Evolutionary conservation across 2,329 filamentous ascomycete genomes (phyloP).

Genomic region (Harringtonia lauricola): DNA sequence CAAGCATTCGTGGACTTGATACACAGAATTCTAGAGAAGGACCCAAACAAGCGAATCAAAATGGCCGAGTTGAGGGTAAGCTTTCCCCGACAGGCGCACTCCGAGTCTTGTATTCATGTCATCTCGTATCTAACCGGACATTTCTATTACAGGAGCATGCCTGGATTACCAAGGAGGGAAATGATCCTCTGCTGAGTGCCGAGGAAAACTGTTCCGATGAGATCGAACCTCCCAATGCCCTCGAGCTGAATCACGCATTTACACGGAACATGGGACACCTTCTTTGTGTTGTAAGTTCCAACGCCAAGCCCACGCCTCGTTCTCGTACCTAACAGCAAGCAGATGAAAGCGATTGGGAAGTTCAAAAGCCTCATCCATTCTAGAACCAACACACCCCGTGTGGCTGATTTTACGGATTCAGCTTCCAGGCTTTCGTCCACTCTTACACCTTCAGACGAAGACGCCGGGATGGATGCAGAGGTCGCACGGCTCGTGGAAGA

Average conservation of each 20-base stretch:
- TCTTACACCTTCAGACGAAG: neutral
- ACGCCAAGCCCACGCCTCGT: neutral
- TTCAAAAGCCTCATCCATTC: conserved; percentile 65
- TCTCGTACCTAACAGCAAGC: neutral
- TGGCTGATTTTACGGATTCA: neutral
- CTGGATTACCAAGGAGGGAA: conserved; percentile 79
- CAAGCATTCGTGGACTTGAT: conserved; percentile 67
- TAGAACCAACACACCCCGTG: conserved; percentile 3
- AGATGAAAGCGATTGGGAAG: conserved; percentile 84
- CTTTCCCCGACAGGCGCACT: no score
- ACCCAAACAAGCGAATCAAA: conserved; percentile 69
- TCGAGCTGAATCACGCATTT: conserved; percentile 83
- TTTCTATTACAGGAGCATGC: conserved; percentile 57
- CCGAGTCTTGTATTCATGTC: no score
- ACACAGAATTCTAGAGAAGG: conserved; percentile 64
- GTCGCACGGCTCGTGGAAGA: conserved; percentile 37
- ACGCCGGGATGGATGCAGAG: conserved; percentile 21
- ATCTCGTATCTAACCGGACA: neutral
- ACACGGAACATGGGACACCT: conserved; percentile 82
- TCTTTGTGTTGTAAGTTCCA: conserved; percentile 65
- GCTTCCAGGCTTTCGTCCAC: conserved; percentile 1
- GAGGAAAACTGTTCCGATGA: conserved; percentile 79
- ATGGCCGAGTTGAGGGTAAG: conserved; percentile 75
- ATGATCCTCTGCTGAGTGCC: conserved; percentile 64
- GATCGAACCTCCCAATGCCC: conserved; percentile 74